Evolutionary conservation across 2,329 filamentous ascomycete genomes (phyloP).

Genomic region (Thielaviopsis populi): DNA sequence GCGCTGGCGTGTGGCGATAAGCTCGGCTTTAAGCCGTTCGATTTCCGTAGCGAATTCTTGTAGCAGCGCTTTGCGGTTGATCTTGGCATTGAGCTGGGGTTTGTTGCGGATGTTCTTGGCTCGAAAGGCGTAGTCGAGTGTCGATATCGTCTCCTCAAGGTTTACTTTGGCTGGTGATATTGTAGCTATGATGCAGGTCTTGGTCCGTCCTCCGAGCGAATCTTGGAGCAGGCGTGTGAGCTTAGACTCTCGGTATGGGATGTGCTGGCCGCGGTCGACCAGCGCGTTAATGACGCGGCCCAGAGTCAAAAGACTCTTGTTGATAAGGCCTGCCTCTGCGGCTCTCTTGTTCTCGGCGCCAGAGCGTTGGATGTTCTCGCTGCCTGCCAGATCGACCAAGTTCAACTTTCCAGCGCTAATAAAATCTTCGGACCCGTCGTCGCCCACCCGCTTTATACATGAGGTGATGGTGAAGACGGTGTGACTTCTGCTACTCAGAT

Average conservation of each 20-base stretch:
- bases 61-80: constrained; percentile 85
- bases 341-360: constrained; percentile 97
- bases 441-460: constrained; percentile 65
- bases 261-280: constrained; percentile 78
- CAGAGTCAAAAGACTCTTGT: constrained; percentile 89
- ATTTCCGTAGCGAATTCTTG: constrained; percentile 86
- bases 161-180: constrained; percentile 91
- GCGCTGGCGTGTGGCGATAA: constrained; percentile 81
- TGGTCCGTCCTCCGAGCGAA: constrained; percentile 85
- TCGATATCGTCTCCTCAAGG: constrained; percentile 94
- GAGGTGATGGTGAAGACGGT: constrained; percentile 95
- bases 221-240: constrained; percentile 90
- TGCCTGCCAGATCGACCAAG: constrained; percentile 88
- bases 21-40: constrained; percentile 82
- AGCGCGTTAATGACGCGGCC: constrained; percentile 95
- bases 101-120: constrained; percentile 99
- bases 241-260: constrained; percentile 88
- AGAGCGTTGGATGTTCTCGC: constrained; percentile 93
- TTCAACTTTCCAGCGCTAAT: constrained; percentile 89
- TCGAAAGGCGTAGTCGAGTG: constrained; percentile 90
- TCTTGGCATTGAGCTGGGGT: constrained; percentile 80
- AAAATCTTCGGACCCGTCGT: constrained; percentile 77
- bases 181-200: constrained; percentile 97
- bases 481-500: constrained; percentile 90
- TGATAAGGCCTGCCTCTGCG: constrained; percentile 88